phyloP scores from a whole-genome alignment of 345 rosid genomes.

The Psidium friedrichsthalianum region DNA sequence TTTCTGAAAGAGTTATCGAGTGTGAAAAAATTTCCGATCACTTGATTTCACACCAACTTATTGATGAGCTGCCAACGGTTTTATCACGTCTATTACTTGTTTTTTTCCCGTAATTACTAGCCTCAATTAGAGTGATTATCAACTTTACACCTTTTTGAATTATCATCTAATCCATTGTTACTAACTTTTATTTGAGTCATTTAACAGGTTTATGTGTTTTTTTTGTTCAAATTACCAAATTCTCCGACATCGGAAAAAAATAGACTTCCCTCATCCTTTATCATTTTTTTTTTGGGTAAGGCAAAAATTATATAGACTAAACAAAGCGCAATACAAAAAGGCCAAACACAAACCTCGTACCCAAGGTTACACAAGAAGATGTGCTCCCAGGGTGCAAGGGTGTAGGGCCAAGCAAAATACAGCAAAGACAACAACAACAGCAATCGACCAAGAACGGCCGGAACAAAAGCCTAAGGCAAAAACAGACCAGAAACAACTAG shows the following conservation, averaged over 20 bases:
- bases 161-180: background rate
- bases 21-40: background rate
- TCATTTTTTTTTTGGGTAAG: background rate
- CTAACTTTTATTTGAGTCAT: background rate
- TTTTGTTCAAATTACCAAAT: background rate
- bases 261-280: background rate
- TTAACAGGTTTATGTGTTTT: background rate
- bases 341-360: too few relatives aligned
- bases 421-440: too few relatives aligned
- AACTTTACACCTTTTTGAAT: background rate
- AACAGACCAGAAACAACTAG: too few relatives aligned
- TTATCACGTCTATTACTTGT: background rate
- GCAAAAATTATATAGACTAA: too few relatives aligned
- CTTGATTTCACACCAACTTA: background rate
- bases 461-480: too few relatives aligned
- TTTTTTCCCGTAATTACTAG: background rate
- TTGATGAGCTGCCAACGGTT: background rate
- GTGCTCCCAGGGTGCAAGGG: too few relatives aligned
- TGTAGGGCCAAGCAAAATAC: too few relatives aligned
- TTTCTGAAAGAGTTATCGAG: background rate
- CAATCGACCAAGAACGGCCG: too few relatives aligned
- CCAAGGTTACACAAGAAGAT: too few relatives aligned
- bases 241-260: background rate
- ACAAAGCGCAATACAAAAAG: too few relatives aligned
- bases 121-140: background rate